Conservation (phyloP, 2,329 filamentous ascomycete genomes). For the Aspergillus sp. region DNA sequence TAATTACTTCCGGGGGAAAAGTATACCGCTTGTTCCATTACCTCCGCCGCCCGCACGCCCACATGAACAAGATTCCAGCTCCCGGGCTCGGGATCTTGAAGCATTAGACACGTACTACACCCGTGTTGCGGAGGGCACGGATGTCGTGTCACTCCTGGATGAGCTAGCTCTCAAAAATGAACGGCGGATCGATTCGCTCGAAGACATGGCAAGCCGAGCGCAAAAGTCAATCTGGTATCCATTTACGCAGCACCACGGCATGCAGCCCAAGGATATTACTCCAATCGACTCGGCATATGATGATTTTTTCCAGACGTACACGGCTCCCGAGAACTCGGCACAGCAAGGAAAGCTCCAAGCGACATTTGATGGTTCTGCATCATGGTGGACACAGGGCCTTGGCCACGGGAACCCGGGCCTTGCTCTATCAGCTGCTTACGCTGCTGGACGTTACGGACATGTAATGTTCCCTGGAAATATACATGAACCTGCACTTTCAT, state of each 20-base stretch:
- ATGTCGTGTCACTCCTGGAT: conserved; percentile 49
- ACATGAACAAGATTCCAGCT: conserved; percentile 24
- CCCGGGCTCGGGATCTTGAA: conserved; percentile 50
- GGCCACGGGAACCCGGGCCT: conserved; percentile 74
- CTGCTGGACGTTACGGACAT: conserved; percentile 80
- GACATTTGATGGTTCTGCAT: conserved; percentile 80
- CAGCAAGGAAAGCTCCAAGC: conserved; percentile 52
- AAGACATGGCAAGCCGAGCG: conserved; percentile 62
- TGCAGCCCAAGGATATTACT: conserved; percentile 63
- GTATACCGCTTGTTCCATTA: conserved; percentile 58
- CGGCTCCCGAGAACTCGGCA: conserved; percentile 22
- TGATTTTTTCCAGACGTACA: conserved; percentile 70
- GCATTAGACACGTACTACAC: conserved; percentile 67
- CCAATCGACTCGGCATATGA: conserved; percentile 78
- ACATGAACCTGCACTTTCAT: conserved; percentile 71
- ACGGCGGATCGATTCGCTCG: conserved; percentile 58
- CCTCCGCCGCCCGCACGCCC: conserved; percentile 58
- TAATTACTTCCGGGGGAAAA: conserved; percentile 64
- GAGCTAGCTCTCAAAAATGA: conserved; percentile 56
- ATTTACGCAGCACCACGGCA: conserved; percentile 74
- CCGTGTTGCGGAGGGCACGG: conserved; percentile 39
- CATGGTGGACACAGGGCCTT: conserved; percentile 89
- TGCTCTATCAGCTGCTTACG: conserved; percentile 73
- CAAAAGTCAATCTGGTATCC: conserved; percentile 76
- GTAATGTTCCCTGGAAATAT: conserved; percentile 82